Percentiles rank a stretch among this genome's conserved stretches.
Conservation (phyloP, 2,329 filamentous ascomycete genomes). For the Exophiala viscosa region DNA sequence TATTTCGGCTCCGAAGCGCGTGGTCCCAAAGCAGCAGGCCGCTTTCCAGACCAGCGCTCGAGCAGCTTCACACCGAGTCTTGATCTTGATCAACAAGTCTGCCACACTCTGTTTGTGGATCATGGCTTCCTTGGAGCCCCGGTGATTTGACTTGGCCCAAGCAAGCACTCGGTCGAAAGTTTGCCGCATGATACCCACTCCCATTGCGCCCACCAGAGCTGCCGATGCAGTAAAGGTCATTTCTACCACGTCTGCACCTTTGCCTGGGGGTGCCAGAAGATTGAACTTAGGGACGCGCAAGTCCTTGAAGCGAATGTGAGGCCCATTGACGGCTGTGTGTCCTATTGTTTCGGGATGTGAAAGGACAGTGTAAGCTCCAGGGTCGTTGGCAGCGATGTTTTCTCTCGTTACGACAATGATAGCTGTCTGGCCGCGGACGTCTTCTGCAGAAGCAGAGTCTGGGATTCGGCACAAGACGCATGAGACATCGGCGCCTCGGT, state of each 20-base stretch:
- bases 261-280: constrained; percentile 44
- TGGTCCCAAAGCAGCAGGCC: constrained; percentile 42
- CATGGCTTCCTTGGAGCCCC: constrained; percentile 46
- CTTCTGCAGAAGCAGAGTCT: constrained; percentile 20
- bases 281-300: constrained; percentile 48
- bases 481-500: constrained; percentile 49
- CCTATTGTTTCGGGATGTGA: constrained; percentile 46
- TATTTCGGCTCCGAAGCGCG: constrained; percentile 44
- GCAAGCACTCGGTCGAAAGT: constrained; percentile 51
- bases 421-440: constrained; percentile 41
- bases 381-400: constrained; percentile 45
- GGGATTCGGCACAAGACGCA: constrained; percentile 51
- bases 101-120: constrained; percentile 50
- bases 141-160: constrained; percentile 48
- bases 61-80: constrained; percentile 51
- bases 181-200: constrained; percentile 52
- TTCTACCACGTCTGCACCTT: constrained; percentile 43
- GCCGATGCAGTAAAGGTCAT: constrained; percentile 45
- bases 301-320: constrained; percentile 48
- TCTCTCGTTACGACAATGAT: constrained; percentile 50
- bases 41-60: constrained; percentile 53
- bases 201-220: constrained; percentile 54
- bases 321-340: constrained; percentile 48
- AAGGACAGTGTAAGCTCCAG: constrained; percentile 45
- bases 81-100: constrained; percentile 51